These are phyloP conservation scores for Penicillium vulpinum DNA, from an alignment of 2,329 filamentous ascomycete genomes.

Conservation along the genomic window DNA sequence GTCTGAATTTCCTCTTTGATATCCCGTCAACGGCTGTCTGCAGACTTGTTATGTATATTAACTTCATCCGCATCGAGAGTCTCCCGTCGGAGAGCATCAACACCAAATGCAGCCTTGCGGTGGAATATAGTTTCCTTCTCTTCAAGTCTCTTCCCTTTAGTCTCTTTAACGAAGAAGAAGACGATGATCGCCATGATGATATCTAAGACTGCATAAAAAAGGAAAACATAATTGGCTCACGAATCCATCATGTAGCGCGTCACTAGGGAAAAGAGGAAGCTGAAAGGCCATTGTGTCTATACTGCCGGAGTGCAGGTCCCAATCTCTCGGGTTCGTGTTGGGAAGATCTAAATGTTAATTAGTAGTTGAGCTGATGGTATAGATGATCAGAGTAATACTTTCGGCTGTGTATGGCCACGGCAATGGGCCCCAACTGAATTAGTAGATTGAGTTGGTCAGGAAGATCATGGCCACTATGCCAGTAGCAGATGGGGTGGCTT, in stretches of 20 bases:
- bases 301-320: slow-evolving; percentile 41
- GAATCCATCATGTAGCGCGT: slow-evolving; percentile 44
- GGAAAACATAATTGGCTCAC: slow-evolving; percentile 42
- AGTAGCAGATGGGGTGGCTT: slow-evolving; percentile 41
- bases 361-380: neutral
- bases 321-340: slow-evolving; percentile 40
- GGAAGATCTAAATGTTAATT: slow-evolving; percentile 35
- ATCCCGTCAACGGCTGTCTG: neutral
- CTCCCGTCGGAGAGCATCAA: slow-evolving; percentile 18
- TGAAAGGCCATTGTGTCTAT: slow-evolving; percentile 43
- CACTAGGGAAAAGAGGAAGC: slow-evolving; percentile 45
- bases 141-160: slow-evolving; percentile 40
- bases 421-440: slow-evolving; percentile 39
- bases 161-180: slow-evolving; percentile 44
- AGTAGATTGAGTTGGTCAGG: slow-evolving; percentile 32
- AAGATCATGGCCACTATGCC: slow-evolving; percentile 54
- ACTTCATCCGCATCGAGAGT: slow-evolving; percentile 2
- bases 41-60: neutral
- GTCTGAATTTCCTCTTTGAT: neutral
- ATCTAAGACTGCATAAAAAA: slow-evolving; percentile 44
- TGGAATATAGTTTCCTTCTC: slow-evolving; percentile 39
- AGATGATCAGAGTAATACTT: neutral
- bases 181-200: slow-evolving; percentile 35
- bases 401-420: slow-evolving; percentile 40
- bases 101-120: slow-evolving; percentile 26